Evolutionary conservation across 768 basidiomycete species (phyloP), one percentile per base, ranked within the genome.

Genomic region (Lactarius sp.): DNA sequence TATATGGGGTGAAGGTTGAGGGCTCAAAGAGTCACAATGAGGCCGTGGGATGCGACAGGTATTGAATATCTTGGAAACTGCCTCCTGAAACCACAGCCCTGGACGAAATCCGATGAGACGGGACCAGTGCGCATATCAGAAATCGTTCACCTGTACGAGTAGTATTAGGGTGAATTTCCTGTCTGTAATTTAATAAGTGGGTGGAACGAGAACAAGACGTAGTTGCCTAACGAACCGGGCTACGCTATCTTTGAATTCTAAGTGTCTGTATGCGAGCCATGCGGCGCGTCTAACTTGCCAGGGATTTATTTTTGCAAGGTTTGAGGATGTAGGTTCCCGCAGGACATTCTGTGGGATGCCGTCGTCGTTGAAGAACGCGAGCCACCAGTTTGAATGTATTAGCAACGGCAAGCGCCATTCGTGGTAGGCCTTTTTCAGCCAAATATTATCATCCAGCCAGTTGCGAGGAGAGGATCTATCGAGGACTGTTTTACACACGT

Each of bases 311-410:
- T 75, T 75, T n/a, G 70, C 73, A 37, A 7, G 27, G 13, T 60
- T 10, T 14, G 59, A 56, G 9, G 70, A 69, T 14, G 41, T 49
- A 59, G 67, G 69, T 7, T 70, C 68, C 0, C 60, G 67, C 37
- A 74, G 60, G 6, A 76, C 73, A 2, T 70, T 52, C 7, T 71
- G 74, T 8, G 87, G 93, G 49, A 90, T 80, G 20, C 70, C 76
- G 2, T 80, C 71, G 74, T 97, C 94, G 65, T 95, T 86, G 49
- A 80, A 77, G 72, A 94, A 90, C 2, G 92, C 79, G 27, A 97
- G 78, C 95, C 95, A 98, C 94, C 94, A 98, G 71, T 97, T 98
- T 3, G 94, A 95, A 73, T 98, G 88, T 68, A 98, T 76, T 60
- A 90, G 78, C 12, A 98, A 77, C 0, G 95, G 94, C 0, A 84